phyloP scores from a whole-genome alignment of 1,284 basidiomycete species.

The Heimioporus retisporus region DNA sequence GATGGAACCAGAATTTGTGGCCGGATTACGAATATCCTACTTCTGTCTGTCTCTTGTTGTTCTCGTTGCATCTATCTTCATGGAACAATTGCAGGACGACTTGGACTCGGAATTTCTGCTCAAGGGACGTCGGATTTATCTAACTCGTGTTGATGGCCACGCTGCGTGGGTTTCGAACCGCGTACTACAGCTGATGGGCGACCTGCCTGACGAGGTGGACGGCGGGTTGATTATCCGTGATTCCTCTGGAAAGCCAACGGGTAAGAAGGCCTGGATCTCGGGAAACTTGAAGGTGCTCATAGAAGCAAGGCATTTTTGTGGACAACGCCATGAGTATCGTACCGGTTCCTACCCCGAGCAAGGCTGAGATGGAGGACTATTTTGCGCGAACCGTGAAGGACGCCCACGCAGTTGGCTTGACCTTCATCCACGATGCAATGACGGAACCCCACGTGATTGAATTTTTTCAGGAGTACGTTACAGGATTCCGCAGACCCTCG shows the following conservation, averaged over 20 bases:
- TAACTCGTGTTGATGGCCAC: constrained; percentile 91
- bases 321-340: constrained; percentile 82
- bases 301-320: constrained; percentile 67
- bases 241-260: constrained; percentile 74
- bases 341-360: constrained; percentile 71
- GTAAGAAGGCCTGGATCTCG: constrained; percentile 47
- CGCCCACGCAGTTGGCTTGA: constrained; percentile 81
- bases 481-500: neutral
- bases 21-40: constrained; percentile 77
- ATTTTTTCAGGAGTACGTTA: constrained; percentile 73
- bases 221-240: constrained; percentile 86
- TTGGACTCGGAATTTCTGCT: constrained; percentile 79
- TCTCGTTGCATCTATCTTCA: neutral
- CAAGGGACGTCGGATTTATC: constrained; percentile 72
- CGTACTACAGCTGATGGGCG: constrained; percentile 68
- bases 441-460: constrained; percentile 62
- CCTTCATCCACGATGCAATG: constrained; percentile 86
- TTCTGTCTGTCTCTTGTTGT: constrained; percentile 61
- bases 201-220: constrained; percentile 73
- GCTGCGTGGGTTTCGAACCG: constrained; percentile 86
- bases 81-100: constrained; percentile 60
- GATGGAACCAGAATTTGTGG: constrained; percentile 95
- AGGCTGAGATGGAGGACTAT: constrained; percentile 66
- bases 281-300: constrained; percentile 1
- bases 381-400: constrained; percentile 74